Evolutionary conservation across 2,329 filamentous ascomycete genomes (phyloP).

Genomic region (Pseudogymnoascus sp.): DNA sequence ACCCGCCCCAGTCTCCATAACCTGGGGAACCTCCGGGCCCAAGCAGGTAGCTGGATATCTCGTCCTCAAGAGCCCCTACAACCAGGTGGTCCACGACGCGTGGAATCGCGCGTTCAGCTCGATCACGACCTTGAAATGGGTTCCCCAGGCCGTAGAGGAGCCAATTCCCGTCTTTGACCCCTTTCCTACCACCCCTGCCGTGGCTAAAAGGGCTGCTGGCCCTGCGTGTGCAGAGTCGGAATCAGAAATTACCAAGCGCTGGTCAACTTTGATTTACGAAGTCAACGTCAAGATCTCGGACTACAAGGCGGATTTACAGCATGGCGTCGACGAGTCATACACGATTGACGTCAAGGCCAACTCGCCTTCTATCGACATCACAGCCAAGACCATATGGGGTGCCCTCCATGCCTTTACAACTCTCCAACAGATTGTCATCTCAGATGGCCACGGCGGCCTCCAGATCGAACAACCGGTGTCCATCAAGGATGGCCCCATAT

Average conservation of each 20-base stretch:
- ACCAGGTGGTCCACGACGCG: conserved; percentile 34
- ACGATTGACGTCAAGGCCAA: conserved; percentile 47
- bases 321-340: conserved; percentile 67
- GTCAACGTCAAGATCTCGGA: conserved; percentile 40
- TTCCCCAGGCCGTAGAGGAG: conserved; percentile 43
- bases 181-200: conserved; percentile 36
- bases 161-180: conserved; percentile 41
- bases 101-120: conserved; percentile 42
- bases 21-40: conserved; percentile 44
- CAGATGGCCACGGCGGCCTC: conserved; percentile 45
- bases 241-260: conserved; percentile 22
- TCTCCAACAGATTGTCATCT: conserved; percentile 70
- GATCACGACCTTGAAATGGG: conserved; percentile 44
- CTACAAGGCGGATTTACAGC: conserved; percentile 39
- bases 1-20: conserved; percentile 43
- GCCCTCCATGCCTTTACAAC: conserved; percentile 63
- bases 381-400: conserved; percentile 57
- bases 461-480: conserved; percentile 63
- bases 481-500: conserved; percentile 63
- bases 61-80: conserved; percentile 30
- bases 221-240: neutral
- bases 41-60: conserved; percentile 33
- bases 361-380: conserved; percentile 39
- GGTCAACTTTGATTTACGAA: conserved; percentile 28
- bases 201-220: conserved; percentile 15